These are phyloP conservation scores for Naganishia friedmannii DNA, from an alignment of 768 basidiomycete species.

Conservation along the genomic window DNA sequence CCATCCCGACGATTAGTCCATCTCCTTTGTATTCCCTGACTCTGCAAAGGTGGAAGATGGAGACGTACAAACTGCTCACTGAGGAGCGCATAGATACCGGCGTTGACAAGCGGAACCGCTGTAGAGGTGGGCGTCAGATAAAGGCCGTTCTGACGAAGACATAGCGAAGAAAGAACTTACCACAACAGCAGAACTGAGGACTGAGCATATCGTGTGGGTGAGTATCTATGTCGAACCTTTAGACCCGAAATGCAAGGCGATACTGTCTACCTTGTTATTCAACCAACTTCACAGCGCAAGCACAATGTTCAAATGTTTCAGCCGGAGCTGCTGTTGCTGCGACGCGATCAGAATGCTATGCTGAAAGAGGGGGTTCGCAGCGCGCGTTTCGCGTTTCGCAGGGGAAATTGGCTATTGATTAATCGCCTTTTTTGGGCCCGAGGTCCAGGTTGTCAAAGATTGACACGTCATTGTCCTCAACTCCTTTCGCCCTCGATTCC, in stretches of 20 bases:
- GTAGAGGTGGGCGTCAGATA: slow-evolving; percentile 11
- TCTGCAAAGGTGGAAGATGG: too few species aligned
- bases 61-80: slow-evolving; percentile 65
- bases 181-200: slow-evolving; percentile 78
- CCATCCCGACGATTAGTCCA: neutral
- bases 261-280: neutral
- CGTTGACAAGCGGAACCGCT: slow-evolving; percentile 84
- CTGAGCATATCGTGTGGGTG: slow-evolving; percentile 34
- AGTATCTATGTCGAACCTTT: neutral
- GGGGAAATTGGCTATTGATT: too few species aligned
- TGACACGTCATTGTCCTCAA: neutral
- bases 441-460: neutral
- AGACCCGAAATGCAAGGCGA: neutral
- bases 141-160: neutral
- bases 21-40: too few species aligned
- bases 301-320: slow-evolving; percentile 10
- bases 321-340: neutral
- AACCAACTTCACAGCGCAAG: neutral
- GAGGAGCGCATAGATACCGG: slow-evolving; percentile 79
- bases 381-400: too few species aligned
- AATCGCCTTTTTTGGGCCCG: too few species aligned
- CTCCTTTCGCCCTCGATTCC: neutral
- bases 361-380: neutral
- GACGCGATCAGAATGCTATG: slow-evolving; percentile 17
- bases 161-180: slow-evolving; percentile 35